Conservation (phyloP, 768 basidiomycete species). For the Termitomyces heimii region DNA sequence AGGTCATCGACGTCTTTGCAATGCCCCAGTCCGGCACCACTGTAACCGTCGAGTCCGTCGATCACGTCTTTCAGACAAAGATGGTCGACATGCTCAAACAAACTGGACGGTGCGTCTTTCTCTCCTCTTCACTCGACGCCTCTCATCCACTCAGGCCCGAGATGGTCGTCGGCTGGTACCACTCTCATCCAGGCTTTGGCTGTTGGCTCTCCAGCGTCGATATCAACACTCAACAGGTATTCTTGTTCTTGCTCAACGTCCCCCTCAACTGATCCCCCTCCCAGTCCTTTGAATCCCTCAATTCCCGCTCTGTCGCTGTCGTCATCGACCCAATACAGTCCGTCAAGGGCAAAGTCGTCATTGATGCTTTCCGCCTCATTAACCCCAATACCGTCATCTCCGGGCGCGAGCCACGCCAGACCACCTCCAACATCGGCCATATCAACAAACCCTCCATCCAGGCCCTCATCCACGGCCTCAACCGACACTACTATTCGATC, state of each 20-base stretch:
- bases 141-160: slow-evolving; percentile 58
- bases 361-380: slow-evolving; percentile 98
- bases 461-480: slow-evolving; percentile 94
- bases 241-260: slow-evolving; percentile 7
- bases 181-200: slow-evolving; percentile 99
- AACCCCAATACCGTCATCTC: slow-evolving; percentile 85
- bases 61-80: slow-evolving; percentile 97
- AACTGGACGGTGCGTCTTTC: slow-evolving; percentile 75
- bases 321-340: slow-evolving; percentile 99
- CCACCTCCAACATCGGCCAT: slow-evolving; percentile 97
- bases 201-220: slow-evolving; percentile 99
- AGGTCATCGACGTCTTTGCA: slow-evolving; percentile 95
- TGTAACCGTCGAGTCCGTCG: slow-evolving; percentile 95
- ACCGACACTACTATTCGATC: slow-evolving; percentile 97
- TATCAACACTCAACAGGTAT: slow-evolving; percentile 96
- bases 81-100: slow-evolving; percentile 99
- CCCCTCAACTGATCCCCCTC: slow-evolving; percentile 9
- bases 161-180: slow-evolving; percentile 99
- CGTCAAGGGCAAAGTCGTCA: slow-evolving; percentile 97
- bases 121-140: neutral
- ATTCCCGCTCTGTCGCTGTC: slow-evolving; percentile 91
- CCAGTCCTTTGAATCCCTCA: slow-evolving; percentile 94
- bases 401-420: slow-evolving; percentile 94
- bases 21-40: slow-evolving; percentile 99
- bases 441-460: slow-evolving; percentile 99